Evolutionary conservation across 2,329 filamentous ascomycete species (phyloP), one percentile per base, ranked within the genome.

Genomic region (Helminthosporium solani): DNA sequence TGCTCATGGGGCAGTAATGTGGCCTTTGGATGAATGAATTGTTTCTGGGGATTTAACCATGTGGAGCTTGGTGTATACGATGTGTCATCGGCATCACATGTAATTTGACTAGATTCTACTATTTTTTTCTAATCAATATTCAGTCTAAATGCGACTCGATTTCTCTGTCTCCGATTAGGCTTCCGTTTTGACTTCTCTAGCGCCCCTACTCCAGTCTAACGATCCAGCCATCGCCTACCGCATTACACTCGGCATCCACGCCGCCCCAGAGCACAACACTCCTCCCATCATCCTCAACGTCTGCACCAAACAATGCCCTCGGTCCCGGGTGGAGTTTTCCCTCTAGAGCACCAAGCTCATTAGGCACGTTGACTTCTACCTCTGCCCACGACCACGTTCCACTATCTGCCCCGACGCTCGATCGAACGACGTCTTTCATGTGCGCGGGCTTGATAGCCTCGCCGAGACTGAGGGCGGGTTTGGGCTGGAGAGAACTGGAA

Each of bases 301-400:
- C 71, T n/a, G 66, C 66, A 2, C 67, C 73, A 42, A 75, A 75
- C 28, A 61, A 70, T 2, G 67, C 70, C 42, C 73, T 52, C 8
- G 73, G 72, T 1, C 73, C 73, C 1, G 73, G 73, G 54, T 76
- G 72, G 4, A 75, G 60, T 44, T 75, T 75, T 3, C 71, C 73
- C 25, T 68, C 66, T 8, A 20, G 6, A 33, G 55, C 60, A 8
- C 62, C 63, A 25, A 64, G 47, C 8, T 64, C 67, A 3, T 56
- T 54, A 1, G 68, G 70, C 31, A 67, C 53, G 41, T 66, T 57
- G 5, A 75, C 63, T 25, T 73, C 70, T 4, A 71, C 68, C 43
- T 75, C 72, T 0, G 66, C 69, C 73, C 73, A 75, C 20, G 62
- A 67, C 20, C 69, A 61, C n/a, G 64, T 61, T 4, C 73, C 72